Conservation (phyloP, 352 stramenopile species). For the Globisporangium sylvaticum region DNA sequence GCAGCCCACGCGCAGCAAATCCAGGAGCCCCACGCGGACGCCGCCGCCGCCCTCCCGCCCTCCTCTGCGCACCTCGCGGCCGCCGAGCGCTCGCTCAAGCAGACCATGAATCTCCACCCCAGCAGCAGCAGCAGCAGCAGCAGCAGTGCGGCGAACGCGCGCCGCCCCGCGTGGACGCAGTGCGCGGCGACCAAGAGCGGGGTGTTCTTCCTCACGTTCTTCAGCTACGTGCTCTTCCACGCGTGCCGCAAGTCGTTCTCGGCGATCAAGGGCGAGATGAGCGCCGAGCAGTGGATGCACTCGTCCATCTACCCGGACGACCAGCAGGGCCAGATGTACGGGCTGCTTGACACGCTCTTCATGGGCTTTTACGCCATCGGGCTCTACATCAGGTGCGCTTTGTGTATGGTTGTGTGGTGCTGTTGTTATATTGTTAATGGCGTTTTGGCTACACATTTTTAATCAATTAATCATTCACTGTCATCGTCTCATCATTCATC, state of each 20-base stretch:
- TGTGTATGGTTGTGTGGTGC: too few relatives aligned
- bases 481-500: background rate
- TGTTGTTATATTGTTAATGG: background rate
- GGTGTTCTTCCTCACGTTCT: constrained; percentile 72
- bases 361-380: constrained; percentile 74
- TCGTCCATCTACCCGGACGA: constrained; percentile 50
- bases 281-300: constrained; percentile 70
- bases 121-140: background rate
- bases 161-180: constrained; percentile 1
- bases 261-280: constrained; percentile 81
- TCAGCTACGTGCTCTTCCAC: constrained; percentile 81
- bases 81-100: constrained; percentile 2
- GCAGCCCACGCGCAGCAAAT: background rate
- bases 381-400: constrained; percentile 56
- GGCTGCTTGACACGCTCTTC: constrained; percentile 77
- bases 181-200: constrained; percentile 44
- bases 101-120: background rate
- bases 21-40: background rate
- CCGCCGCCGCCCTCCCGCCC: background rate
- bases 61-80: background rate
- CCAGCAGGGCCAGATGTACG: constrained; percentile 78
- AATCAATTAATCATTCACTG: background rate
- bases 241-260: constrained; percentile 78
- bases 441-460: background rate
- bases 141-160: background rate